Percentiles rank a stretch among this genome's conserved stretches.
Conservation (phyloP, 2,329 filamentous ascomycete genomes). For the Diaporthe helianthi region DNA sequence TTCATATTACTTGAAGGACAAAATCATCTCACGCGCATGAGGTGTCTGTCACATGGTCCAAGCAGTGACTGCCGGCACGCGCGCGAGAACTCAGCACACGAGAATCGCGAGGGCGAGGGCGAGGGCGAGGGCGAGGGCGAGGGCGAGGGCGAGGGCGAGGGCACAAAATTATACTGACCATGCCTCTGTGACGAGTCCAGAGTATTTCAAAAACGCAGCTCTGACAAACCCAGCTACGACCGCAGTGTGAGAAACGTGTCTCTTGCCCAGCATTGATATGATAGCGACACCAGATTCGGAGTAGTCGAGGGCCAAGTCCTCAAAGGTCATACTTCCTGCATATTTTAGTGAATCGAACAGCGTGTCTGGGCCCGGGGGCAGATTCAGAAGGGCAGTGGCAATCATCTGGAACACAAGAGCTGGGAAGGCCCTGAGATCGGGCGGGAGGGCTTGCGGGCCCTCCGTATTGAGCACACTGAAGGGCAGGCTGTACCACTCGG, state of each 20-base stretch:
- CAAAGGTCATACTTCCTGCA: conserved; percentile 64
- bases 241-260: conserved; percentile 61
- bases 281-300: conserved; percentile 64
- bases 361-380: conserved; percentile 55
- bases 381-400: conserved; percentile 60
- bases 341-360: conserved; percentile 65
- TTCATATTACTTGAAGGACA: neutral
- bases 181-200: conserved; percentile 64
- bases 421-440: conserved; percentile 63
- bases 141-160: neutral
- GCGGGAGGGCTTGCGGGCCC: conserved; percentile 57
- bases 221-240: conserved; percentile 65
- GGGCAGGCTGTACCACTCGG: conserved; percentile 61
- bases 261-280: conserved; percentile 62
- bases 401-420: conserved; percentile 66
- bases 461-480: conserved; percentile 57
- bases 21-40: neutral
- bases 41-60: neutral
- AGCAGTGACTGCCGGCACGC: neutral
- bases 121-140: neutral
- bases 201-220: conserved; percentile 64
- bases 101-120: neutral
- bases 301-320: conserved; percentile 66
- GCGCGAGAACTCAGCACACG: neutral
- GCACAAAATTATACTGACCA: conserved; percentile 12